Base-by-base conservation (phyloP, 441 rosid species). In the Erodium moschatum region DNA sequence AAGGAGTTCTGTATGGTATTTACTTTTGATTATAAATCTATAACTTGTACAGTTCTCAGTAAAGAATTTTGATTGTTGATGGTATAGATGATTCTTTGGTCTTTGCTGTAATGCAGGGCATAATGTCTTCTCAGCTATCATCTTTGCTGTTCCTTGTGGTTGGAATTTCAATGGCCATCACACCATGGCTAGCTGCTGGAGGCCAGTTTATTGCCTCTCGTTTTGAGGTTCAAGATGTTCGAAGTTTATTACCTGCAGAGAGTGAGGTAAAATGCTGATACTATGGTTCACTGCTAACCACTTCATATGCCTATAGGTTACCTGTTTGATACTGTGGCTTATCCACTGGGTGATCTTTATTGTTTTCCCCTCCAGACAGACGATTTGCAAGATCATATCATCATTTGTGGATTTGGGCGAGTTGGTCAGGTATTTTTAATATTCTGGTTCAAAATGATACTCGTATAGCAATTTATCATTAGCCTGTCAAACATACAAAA, bases 171-270 rank as follows among this genome's bases (percentile, higher is more conserved):
- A 94, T 94, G 99, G 99, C 99, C 76, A 66, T 94, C 68, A 94
- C 99, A 50, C 99, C 99, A 42, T 94, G 92, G 93, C 83, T 94
- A 67, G 98, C 98, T 76, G 97, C 97, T 80, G 98, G 98, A 69
- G 97, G 98, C 74, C 98, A 94, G 78, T 75, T 91, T 75, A 81
- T 94, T 79, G 98, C 98, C 50, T 89, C 99, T 66, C 94, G 94
- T 38, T 91, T 91, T 82, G 99, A 94, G 84, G 85, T 76, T 84
- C 96, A 88, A 71, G 98, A 94, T 79, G 98, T 94, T 70, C 79
- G 97, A 73, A 94, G 98, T 85, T 81, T 94, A 69, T 76, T 89
- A 77, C 98, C 98, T 4, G 96, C 78, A 80, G 98, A 91, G 81
- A 91, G 90, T 79, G 98, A 94, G 98, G 98, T 88, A 76, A 84